Evolutionary conservation across 2,329 filamentous ascomycete genomes (phyloP), one percentile per base, ranked within the genome.

Genomic region (Fusarium sterilihyphosum): DNA sequence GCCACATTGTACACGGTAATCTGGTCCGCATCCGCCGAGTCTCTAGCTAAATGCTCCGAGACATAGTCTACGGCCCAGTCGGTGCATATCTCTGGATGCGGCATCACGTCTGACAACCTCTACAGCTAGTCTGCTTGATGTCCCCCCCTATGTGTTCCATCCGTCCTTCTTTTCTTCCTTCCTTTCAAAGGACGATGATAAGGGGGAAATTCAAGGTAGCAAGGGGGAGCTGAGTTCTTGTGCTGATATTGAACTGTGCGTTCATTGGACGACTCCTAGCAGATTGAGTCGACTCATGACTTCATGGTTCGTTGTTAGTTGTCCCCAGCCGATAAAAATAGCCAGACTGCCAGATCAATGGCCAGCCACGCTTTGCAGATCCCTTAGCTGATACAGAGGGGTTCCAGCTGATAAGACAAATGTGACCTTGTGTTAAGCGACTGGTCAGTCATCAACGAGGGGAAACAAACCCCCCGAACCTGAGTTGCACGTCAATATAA

Each of bases 21-120:
- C 29, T 37, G 40, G 41, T 60, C 67, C 67, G 66, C 37, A 60
- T 60, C 66, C 61, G 52, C 53, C 47, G 41, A 41, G 60, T 31
- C 47, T 66, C 37, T 47, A 77, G 65, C 69, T 68, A 59, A 62
- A 67, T 64, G 43, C 50, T 61, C 64, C 65, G 69, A 74, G 67
- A 64, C 61, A 73, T 61, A 37, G 64, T n/a, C 46, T 40, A 54
- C 33, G 38, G 47, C 57, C 41, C 49, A 59, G 64, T 33, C 65
- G 64, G 59, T 58, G 53, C 60, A 66, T 40, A 60, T 49, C 47
- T 43, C 53, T 71, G 52, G 43, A 70, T 66, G 49, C 37, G 67
- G 61, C 52, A 70, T 71, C 49, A 60, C 49, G 31, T 66, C 67
- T 71, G 60, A 66, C 61, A 70, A 54, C 52, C 35, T 57, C 53